A percentile compares a stretch with the other conserved stretches of the same genome.
These are phyloP conservation scores for Andrographis paniculata DNA, from an alignment of 305 asterid species.

Conservation along the genomic window DNA sequence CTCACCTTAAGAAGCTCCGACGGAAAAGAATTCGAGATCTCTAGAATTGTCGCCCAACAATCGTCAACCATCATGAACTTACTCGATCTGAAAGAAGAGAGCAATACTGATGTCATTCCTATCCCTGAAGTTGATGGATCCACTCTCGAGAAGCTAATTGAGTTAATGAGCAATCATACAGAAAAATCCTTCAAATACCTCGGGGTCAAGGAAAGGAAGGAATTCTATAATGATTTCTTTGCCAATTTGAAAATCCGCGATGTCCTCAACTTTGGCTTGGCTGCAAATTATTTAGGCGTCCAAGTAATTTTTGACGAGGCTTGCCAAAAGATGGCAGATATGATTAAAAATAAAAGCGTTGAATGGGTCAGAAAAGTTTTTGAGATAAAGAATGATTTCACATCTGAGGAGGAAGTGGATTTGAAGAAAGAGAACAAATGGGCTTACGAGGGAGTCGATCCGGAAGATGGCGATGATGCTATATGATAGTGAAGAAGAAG, in stretches of 20 bases:
- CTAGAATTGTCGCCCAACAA: not conserved
- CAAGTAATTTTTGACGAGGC: not conserved
- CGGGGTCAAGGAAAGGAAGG: not conserved
- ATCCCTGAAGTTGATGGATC: constrained; percentile 8
- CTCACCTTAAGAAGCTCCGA: constrained; percentile 11
- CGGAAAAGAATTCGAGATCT: not conserved
- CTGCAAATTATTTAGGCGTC: constrained; percentile 13
- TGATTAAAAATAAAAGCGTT: not conserved
- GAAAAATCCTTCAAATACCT: too few relatives aligned
- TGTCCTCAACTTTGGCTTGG: not conserved
- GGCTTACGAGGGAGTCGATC: constrained; percentile 6
- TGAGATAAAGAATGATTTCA: constrained; percentile 1
- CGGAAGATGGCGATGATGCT: too few relatives aligned
- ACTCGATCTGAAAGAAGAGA: constrained; percentile 7
- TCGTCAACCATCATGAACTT: constrained; percentile 10
- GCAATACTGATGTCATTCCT: not conserved
- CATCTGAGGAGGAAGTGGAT: constrained; percentile 15
- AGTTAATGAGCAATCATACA: not conserved
- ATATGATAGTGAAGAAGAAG: too few relatives aligned
- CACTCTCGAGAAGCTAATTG: constrained; percentile 8
- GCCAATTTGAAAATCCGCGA: not conserved
- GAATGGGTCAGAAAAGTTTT: constrained; percentile 1
- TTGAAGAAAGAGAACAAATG: not conserved
- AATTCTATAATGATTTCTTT: constrained; percentile 1
- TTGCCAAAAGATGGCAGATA: constrained; percentile 1